phyloP scores from a whole-genome alignment of 371 early-diverging fungal genomes.

The Nematocida sp. region DNA sequence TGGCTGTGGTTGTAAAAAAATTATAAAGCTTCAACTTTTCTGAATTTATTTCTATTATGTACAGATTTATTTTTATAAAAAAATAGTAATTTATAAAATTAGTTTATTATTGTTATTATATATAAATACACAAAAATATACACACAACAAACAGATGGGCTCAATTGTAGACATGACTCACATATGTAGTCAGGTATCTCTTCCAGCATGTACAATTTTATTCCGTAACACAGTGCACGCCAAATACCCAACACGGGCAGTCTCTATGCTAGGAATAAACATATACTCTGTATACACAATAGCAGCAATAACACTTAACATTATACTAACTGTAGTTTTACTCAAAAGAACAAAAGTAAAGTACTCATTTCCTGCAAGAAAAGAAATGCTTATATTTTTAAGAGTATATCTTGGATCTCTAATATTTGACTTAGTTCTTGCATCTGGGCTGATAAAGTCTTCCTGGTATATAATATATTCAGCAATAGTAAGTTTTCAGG shows the following conservation, averaged over 20 bases:
- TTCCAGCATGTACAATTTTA: constrained; percentile 46
- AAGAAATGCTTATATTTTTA: constrained; percentile 54
- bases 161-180: constrained; percentile 43
- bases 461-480: constrained; percentile 9
- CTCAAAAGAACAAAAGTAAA: constrained; percentile 33
- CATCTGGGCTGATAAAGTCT: background rate
- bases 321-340: constrained; percentile 8
- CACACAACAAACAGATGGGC: constrained; percentile 48
- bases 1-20: no score
- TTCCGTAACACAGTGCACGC: constrained; percentile 40
- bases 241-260: constrained; percentile 27
- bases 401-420: constrained; percentile 25
- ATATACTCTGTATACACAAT: constrained; percentile 48
- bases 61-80: background rate
- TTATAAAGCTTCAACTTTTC: background rate
- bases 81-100: background rate
- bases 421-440: constrained; percentile 28
- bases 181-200: constrained; percentile 42
- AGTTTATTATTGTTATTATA: constrained; percentile 8
- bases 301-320: background rate
- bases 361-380: constrained; percentile 56
- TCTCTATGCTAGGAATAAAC: constrained; percentile 19
- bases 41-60: background rate
- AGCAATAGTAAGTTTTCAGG: constrained; percentile 35
- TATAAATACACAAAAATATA: background rate